Evolutionary conservation across 1,284 basidiomycete genomes (phyloP).

Genomic region (Ustilago bromivora): DNA sequence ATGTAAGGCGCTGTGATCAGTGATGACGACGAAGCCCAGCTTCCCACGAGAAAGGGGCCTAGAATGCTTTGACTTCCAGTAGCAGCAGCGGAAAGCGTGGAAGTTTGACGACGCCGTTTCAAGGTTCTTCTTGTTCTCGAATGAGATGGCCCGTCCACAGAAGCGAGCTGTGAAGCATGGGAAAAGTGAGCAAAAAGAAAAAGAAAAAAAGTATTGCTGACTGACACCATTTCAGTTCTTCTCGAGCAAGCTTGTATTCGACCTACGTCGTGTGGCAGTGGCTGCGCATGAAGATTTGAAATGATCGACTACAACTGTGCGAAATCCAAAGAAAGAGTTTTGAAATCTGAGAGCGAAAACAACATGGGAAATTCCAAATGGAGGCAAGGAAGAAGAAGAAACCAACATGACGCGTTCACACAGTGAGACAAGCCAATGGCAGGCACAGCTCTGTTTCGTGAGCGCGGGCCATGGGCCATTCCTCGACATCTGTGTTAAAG

Average conservation of each 20-base stretch:
- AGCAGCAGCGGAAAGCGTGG: not conserved
- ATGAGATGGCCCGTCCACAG: conserved; percentile 14
- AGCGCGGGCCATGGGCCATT: conserved; percentile 6
- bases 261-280: conserved; percentile 32
- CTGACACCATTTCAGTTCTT: not conserved
- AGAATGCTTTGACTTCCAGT: not conserved
- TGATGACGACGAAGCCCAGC: not conserved
- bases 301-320: conserved; percentile 23
- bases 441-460: not conserved
- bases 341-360: not conserved
- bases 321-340: conserved; percentile 4
- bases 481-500: not conserved
- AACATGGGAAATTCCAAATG: conserved; percentile 5
- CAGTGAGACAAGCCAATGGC: conserved; percentile 9
- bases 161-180: conserved; percentile 5
- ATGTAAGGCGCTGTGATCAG: not conserved
- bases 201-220: not conserved
- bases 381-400: conserved; percentile 3
- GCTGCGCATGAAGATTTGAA: conserved; percentile 16
- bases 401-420: conserved; percentile 5
- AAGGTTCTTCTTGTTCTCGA: too few species aligned
- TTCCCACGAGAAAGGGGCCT: not conserved
- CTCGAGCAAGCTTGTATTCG: not conserved
- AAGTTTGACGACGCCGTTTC: conserved; percentile 8
- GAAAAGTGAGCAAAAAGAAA: not conserved